Evolutionary conservation across 1,284 basidiomycete species (phyloP).

Genomic region (Cutaneotrichosporon sp.): DNA sequence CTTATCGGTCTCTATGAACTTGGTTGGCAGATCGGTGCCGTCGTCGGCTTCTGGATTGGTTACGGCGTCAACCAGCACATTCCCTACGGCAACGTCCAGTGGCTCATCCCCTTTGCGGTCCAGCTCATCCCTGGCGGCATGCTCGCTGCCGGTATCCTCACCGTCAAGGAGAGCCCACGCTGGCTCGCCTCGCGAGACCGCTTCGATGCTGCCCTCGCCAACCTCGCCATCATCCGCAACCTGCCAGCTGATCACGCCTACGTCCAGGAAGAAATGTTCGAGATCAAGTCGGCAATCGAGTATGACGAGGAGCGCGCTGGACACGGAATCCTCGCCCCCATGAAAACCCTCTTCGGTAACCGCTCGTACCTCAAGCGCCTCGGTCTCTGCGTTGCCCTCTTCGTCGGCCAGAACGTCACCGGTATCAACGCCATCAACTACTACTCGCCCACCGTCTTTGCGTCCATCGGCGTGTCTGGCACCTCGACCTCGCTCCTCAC

Average conservation of each 20-base stretch:
- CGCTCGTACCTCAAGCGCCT: conserved; percentile 14
- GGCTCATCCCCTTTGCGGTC: conserved; percentile 58
- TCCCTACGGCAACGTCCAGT: conserved; percentile 45
- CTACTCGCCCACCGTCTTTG: conserved; percentile 48
- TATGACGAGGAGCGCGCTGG: conserved; percentile 26
- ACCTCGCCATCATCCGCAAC: conserved; percentile 54
- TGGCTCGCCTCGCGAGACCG: conserved; percentile 57
- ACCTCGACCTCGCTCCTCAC: conserved; percentile 37
- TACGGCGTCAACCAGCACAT: conserved; percentile 54
- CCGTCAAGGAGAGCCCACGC: conserved; percentile 58
- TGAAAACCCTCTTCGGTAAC: conserved; percentile 15
- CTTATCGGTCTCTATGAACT: conserved; percentile 59
- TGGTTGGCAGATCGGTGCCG: conserved; percentile 47
- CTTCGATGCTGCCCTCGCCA: conserved; percentile 52
- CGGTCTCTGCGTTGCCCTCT: conserved; percentile 14
- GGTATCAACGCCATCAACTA: conserved; percentile 30
- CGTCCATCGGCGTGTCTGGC: conserved; percentile 47
- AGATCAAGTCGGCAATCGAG: conserved; percentile 35
- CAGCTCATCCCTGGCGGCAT: conserved; percentile 60
- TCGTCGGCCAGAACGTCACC: conserved; percentile 20
- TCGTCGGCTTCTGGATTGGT: conserved; percentile 57
- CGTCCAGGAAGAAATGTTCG: conserved; percentile 51
- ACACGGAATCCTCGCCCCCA: conserved; percentile 11
- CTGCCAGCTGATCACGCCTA: conserved; percentile 50
- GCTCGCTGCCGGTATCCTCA: conserved; percentile 54